Base-by-base conservation (phyloP, 352 stramenopile species). In the Pythium brassicae region DNA sequence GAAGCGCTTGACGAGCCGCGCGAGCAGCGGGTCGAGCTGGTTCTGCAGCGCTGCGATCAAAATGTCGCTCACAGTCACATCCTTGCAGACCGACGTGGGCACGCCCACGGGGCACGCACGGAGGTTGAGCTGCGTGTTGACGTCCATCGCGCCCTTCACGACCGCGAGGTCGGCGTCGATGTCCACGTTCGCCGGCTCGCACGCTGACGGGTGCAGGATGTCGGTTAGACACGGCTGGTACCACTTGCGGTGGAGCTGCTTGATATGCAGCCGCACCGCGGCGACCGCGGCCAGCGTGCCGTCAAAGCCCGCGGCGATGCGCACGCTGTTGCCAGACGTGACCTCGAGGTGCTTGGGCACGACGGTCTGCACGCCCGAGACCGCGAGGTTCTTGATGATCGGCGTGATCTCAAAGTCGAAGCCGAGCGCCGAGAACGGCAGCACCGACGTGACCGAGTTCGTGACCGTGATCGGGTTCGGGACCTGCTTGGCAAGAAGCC, bases 171-270 rank as follows among this genome's bases (percentile, higher is more conserved):
- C 61, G 11, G 71, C 55, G 55, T 72, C 62, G 4, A 72, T 44
- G 27, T 44, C 57, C 44, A 37, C 14, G 6, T 37, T 37, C 5
- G 32, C 51, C 12, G 68, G 55, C 12, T 55, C 25, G 25, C 68
- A 76, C 17, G 57, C 57, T 14, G 45, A 32, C 15, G 68, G 59
- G 2, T 22, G 14, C 25, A 74, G 45, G 42, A 73, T 26, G 50
- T 76, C 56, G 19, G 68, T 76, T 62, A 65, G 73, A 59, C 68
- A 76, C 43, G 73, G 60, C 51, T 73, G 53, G 54, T 74, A 76
- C 68, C 68, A 74, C 52, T 71, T 29, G 50, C 68, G 65, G 23
- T 74, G 53, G 53, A 69, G 59, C 59, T 73, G 68, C 51, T 29
- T 22, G 15, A 74, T 60, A 20, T 40, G 22, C 27, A 55, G 11